Conservation (phyloP, 768 basidiomycete species). For the Suillus americanus region DNA sequence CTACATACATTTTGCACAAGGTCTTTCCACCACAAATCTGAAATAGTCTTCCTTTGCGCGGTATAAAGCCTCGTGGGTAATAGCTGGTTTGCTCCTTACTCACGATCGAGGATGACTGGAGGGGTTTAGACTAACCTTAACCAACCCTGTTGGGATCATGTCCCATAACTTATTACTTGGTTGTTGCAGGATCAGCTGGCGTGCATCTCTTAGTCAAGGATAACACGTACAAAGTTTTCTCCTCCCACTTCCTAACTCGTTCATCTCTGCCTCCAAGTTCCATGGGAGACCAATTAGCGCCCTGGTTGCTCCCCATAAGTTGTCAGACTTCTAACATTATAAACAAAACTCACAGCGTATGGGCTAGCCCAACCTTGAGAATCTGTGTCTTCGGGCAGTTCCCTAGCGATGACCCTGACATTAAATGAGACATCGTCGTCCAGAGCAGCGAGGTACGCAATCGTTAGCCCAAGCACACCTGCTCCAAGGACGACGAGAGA, state of each 20-base stretch:
- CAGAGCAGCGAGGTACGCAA: conserved; percentile 33
- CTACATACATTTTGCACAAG: conserved; percentile 39
- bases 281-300: conserved; percentile 48
- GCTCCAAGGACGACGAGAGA: conserved; percentile 37
- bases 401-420: conserved; percentile 33
- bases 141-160: conserved; percentile 44
- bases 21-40: conserved; percentile 38
- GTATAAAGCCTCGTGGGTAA: conserved; percentile 38
- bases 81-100: conserved; percentile 27
- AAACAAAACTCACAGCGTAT: conserved; percentile 42
- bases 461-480: conserved; percentile 41
- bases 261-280: conserved; percentile 36
- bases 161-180: conserved; percentile 46
- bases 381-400: conserved; percentile 36
- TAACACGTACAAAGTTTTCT: conserved; percentile 41
- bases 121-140: conserved; percentile 29
- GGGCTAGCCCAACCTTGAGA: conserved; percentile 51
- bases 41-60: conserved; percentile 15
- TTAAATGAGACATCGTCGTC: conserved; percentile 18
- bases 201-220: neutral
- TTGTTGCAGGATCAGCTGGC: conserved; percentile 9
- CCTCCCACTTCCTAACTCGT: conserved; percentile 39
- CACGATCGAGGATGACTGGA: neutral
- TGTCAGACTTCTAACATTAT: neutral
- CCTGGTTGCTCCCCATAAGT: conserved; percentile 27